Base-by-base conservation (phyloP, 2,329 filamentous ascomycete genomes). In the Gnomoniopsis sp. region DNA sequence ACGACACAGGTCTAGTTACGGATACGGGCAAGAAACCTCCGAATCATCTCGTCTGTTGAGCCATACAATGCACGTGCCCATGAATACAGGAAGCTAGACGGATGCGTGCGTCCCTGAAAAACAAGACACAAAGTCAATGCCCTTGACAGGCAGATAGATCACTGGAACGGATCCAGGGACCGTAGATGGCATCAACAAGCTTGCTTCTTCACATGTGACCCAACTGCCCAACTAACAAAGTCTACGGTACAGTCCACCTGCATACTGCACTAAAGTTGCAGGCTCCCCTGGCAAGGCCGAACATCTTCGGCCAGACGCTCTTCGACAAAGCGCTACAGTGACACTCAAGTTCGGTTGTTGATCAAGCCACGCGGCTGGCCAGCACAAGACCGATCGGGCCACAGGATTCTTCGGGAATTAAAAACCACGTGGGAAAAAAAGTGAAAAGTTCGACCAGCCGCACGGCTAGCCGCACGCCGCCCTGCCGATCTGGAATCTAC, bases 391-490 rank as follows among this genome's bases (percentile, higher is more conserved):
- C 26, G 23, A 26, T 33, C 55, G 36, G 41, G 19, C 44, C 51
- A 38, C 46, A 26, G 44, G 51, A 22, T 38, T 38, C 11, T 4
- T 19, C 54, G 50, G 56, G 56, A 21, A 23, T 58, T 21, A 54
- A 58, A 52, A 58, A 44, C 57, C 57, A 58, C 57, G 57, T 58
- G 57, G 57, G 46, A 53, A 50, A 46, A 50, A 47, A 54, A 47
- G 49, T 49, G 41, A 50, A 47, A 47, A 49, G 49, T 44, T 52
- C 36, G 44, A 50, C 21, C 26, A 58, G 49, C 46, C 50, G 41
- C 30, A 36, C 51, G 51, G 57, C 46, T 36, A 36, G 36, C 44
- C 44, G 44, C 44, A 47, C 21, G 44, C 19, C 44, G 44, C 44
- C 44, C 44, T 47, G 44, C 8, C 44, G 44, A 47, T 47, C 44